Conservation (phyloP, 495 filamentous ascomycete genomes). For the Hypoxylon fuscum region DNA sequence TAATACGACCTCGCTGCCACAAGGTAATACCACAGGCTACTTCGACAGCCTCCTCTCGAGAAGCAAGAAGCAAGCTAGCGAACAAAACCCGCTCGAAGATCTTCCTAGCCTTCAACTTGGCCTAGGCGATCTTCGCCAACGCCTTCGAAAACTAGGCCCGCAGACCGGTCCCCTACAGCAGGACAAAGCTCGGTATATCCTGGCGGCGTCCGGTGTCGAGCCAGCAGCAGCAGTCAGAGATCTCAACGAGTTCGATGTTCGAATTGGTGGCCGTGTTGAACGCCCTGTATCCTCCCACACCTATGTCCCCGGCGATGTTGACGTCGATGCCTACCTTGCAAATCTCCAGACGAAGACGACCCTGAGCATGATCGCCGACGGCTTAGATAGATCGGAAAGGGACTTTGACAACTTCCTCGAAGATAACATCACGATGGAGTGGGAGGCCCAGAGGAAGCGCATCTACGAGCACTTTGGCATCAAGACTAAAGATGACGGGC, state of each 20-base stretch:
- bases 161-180: slow-evolving; percentile 57
- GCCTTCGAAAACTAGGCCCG: slow-evolving; percentile 78
- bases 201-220: slow-evolving; percentile 88
- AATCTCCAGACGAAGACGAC: slow-evolving; percentile 90
- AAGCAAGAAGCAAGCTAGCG: slow-evolving; percentile 70
- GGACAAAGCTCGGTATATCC: slow-evolving; percentile 83
- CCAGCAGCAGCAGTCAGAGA: slow-evolving; percentile 80
- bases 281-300: no score
- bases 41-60: slow-evolving; percentile 89
- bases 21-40: slow-evolving; percentile 66
- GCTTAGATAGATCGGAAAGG: slow-evolving; percentile 80
- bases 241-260: slow-evolving; percentile 66
- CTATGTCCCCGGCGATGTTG: slow-evolving; percentile 64
- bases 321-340: slow-evolving; percentile 82
- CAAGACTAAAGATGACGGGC: slow-evolving; percentile 64
- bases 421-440: slow-evolving; percentile 92
- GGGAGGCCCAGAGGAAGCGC: slow-evolving; percentile 88
- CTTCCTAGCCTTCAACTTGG: slow-evolving; percentile 81
- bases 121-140: slow-evolving; percentile 84
- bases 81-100: slow-evolving; percentile 61
- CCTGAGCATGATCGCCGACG: slow-evolving; percentile 87
- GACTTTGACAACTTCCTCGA: slow-evolving; percentile 95
- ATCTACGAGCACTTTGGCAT: slow-evolving; percentile 98
- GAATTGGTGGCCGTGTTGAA: slow-evolving; percentile 45
- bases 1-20: slow-evolving; percentile 25